phyloP scores from a whole-genome alignment of 306 rosid genomes.

The Delonix regia region DNA sequence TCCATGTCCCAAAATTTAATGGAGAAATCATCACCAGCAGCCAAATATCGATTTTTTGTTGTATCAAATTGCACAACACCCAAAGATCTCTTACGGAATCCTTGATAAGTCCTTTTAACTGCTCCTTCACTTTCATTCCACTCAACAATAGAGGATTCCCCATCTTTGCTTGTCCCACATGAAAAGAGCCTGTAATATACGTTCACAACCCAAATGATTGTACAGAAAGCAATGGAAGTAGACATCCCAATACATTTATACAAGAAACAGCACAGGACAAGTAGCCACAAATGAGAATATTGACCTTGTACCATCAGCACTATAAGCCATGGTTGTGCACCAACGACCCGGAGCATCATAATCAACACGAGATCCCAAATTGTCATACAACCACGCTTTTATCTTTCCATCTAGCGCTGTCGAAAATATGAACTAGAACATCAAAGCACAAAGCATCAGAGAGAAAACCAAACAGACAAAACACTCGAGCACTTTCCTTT shows the following conservation, averaged over 20 bases:
- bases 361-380: conserved; percentile 99
- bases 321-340: conserved; percentile 99
- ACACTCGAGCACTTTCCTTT: background rate
- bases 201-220: background rate
- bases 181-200: conserved; percentile 76
- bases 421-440: conserved; percentile 84
- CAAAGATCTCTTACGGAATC: conserved; percentile 78
- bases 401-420: conserved; percentile 96
- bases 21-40: conserved; percentile 96
- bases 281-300: conserved; percentile 34
- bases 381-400: conserved; percentile 97
- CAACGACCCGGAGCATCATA: conserved; percentile 99
- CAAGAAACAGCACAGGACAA: conserved; percentile 34
- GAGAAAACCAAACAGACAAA: conserved; percentile 22
- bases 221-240: conserved; percentile 13
- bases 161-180: conserved; percentile 93
- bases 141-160: conserved; percentile 92
- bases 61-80: conserved; percentile 97
- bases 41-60: conserved; percentile 87
- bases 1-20: conserved; percentile 99
- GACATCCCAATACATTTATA: conserved; percentile 2
- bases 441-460: conserved; percentile 26
- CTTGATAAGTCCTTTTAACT: conserved; percentile 88
- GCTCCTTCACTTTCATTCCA: conserved; percentile 99
- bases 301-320: conserved; percentile 98